Base-by-base conservation (phyloP, 2,329 filamentous ascomycete genomes). In the Aureobasidium uvarum region DNA sequence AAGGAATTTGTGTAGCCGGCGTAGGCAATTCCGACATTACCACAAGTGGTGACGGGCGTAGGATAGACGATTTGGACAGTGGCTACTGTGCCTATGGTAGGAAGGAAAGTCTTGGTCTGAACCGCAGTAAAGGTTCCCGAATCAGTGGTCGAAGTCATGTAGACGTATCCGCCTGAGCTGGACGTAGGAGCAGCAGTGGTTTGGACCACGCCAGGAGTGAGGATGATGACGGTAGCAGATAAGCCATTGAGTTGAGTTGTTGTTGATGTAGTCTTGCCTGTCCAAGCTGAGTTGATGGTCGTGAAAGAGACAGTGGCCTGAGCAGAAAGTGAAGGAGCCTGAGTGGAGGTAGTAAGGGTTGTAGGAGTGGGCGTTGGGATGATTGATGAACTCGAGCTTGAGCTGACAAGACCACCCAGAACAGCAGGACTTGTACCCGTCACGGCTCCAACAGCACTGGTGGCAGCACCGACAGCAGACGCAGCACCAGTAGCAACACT, bases 231-330 rank as follows among this genome's bases (percentile, higher is more conserved):
- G 14, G 56, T 66, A 43, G 65, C 67, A 28, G 46, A 43, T 11
- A 62, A 38, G 43, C 60, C 67, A 43, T 28, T 46, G 51, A 68
- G 28, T 11, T 54, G 59, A 31, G 67, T 68, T 13, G 41, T 45
- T 6, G 65, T 68, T 1, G 48, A 39, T 14, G 65, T 66, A 7
- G 52, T 39, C 6, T 46, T 46, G 25, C 67, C 67, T 18, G 67
- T 68, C 67, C 67, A 68, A 31, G 67, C 67, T 7, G 48, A 54
- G 20, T 45, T 66, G 51, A 63, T 55, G 16, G 67, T 68, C 25
- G 67, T 68, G 62, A 56, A 66, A 20, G 60, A 58, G 6, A 66
- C 62, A 14, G 65, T 68, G 16, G 52, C 63, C 18, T 51, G 45
- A 8, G 45, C 45, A 28, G 59, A 62, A 14, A 50, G 28, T 5